phyloP scores from a whole-genome alignment of 306 rosid genomes.

The Citrullus amarus region DNA sequence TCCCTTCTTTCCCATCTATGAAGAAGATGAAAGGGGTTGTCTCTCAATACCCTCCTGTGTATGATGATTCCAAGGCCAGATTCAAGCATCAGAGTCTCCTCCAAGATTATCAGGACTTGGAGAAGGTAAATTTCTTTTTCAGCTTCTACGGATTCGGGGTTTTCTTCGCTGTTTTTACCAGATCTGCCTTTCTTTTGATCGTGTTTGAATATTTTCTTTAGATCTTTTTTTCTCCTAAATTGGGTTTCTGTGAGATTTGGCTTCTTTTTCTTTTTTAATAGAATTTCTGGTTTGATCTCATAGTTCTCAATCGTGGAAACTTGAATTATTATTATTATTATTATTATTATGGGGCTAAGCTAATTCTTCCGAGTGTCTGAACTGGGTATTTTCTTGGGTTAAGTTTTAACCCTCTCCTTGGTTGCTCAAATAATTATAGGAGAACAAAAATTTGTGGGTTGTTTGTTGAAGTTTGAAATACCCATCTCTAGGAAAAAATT shows the following conservation, averaged over 20 bases:
- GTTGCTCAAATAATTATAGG: neutral
- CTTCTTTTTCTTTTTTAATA: neutral
- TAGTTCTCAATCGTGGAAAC: neutral
- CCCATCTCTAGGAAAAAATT: neutral
- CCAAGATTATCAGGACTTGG: slow-evolving; percentile 69
- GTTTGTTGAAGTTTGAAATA: neutral
- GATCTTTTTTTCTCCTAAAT: neutral
- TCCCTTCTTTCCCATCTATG: slow-evolving; percentile 28
- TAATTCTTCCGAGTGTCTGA: neutral
- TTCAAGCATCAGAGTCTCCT: slow-evolving; percentile 73
- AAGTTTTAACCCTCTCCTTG: neutral
- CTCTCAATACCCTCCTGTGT: slow-evolving; percentile 25
- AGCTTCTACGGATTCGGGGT: slow-evolving; percentile 6
- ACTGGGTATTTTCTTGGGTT: neutral
- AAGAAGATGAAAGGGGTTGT: slow-evolving; percentile 70
- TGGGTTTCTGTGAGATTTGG: slow-evolving; percentile 14
- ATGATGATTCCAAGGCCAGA: slow-evolving; percentile 41
- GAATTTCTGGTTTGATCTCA: slow-evolving; percentile 3
- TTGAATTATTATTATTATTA: neutral
- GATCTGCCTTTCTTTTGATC: slow-evolving; percentile 32
- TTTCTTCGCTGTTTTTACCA: slow-evolving; percentile 13
- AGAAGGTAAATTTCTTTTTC: slow-evolving; percentile 35
- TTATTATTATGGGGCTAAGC: neutral
- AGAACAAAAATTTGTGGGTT: neutral
- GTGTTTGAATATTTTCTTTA: slow-evolving; percentile 6